A percentile compares a stretch with the other conserved stretches of the same genome.
These are phyloP conservation scores for Apiospora pterosperma DNA, from an alignment of 2,329 filamentous ascomycete genomes.

Conservation along the genomic window DNA sequence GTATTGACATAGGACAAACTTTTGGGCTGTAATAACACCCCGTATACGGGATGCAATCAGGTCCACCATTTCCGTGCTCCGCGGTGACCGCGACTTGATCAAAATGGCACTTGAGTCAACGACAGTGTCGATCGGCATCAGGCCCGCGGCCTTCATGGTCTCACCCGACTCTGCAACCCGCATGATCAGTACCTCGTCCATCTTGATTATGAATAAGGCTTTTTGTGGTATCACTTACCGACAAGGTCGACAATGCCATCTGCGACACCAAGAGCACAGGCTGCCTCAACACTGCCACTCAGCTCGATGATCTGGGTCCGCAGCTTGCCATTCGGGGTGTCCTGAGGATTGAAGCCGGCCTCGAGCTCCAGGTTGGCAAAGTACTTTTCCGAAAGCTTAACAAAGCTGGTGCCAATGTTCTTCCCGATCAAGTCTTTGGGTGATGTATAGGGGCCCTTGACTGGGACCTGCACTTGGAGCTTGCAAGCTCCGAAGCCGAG, in stretches of 20 bases:
- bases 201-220: not conserved
- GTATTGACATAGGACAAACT: constrained; percentile 93
- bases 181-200: not conserved
- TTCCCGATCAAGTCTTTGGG: constrained; percentile 81
- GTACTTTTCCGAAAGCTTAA: constrained; percentile 76
- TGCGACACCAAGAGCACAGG: constrained; percentile 90
- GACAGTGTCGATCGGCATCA: constrained; percentile 93
- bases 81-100: constrained; percentile 83
- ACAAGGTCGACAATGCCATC: constrained; percentile 98
- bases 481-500: constrained; percentile 88
- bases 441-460: constrained; percentile 69
- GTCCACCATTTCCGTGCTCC: constrained; percentile 75
- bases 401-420: constrained; percentile 95
- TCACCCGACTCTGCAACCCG: constrained; percentile 77
- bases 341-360: constrained; percentile 33
- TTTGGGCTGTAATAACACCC: constrained; percentile 93
- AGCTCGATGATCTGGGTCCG: constrained; percentile 90
- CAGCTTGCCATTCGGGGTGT: constrained; percentile 47
- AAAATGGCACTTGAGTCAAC: constrained; percentile 83
- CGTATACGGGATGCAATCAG: constrained; percentile 83
- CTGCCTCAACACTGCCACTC: constrained; percentile 94
- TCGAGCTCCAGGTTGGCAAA: constrained; percentile 73
- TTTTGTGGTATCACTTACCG: constrained; percentile 54
- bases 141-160: constrained; percentile 93
- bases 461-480: constrained; percentile 94